These are phyloP conservation scores for Isatis tinctoria DNA, from an alignment of 345 rosid genomes.

Conservation along the genomic window DNA sequence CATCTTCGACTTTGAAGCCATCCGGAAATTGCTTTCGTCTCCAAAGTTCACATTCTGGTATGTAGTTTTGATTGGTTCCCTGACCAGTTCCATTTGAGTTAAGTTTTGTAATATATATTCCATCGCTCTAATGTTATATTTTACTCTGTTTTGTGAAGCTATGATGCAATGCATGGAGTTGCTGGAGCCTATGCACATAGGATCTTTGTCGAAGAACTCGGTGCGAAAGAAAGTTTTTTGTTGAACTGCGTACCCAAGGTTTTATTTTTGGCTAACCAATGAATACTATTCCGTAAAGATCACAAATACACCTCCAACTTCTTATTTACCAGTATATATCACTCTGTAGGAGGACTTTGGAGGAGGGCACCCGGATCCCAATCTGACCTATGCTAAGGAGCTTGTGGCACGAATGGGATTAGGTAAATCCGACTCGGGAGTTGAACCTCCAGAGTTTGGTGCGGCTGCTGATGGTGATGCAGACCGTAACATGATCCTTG, in stretches of 20 bases:
- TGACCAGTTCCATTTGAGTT: neutral
- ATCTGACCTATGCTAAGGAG: conserved; percentile 96
- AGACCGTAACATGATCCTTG: conserved; percentile 98
- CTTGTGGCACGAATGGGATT: conserved; percentile 95
- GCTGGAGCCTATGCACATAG: conserved; percentile 93
- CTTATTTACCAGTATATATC: conserved; percentile 6
- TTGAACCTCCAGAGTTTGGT: conserved; percentile 95
- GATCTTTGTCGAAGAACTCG: conserved; percentile 96
- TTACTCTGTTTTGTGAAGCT: conserved; percentile 44
- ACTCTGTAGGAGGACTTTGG: conserved; percentile 92
- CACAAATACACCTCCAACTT: neutral
- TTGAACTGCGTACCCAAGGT: conserved; percentile 97
- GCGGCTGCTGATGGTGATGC: conserved; percentile 99
- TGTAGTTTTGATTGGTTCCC: conserved; percentile 26
- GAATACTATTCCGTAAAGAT: neutral
- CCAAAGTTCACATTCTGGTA: conserved; percentile 93
- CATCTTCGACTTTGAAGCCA: conserved; percentile 84
- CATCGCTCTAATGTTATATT: conserved; percentile 4
- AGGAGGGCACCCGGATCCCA: conserved; percentile 99
- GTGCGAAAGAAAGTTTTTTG: conserved; percentile 76
- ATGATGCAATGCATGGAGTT: conserved; percentile 96
- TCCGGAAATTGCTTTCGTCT: conserved; percentile 73
- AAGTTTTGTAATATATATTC: neutral
- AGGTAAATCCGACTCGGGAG: conserved; percentile 62
- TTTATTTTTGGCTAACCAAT: conserved; percentile 4